These are phyloP conservation scores for Auriscalpium orientale DNA, from an alignment of 768 basidiomycete genomes.

Conservation along the genomic window DNA sequence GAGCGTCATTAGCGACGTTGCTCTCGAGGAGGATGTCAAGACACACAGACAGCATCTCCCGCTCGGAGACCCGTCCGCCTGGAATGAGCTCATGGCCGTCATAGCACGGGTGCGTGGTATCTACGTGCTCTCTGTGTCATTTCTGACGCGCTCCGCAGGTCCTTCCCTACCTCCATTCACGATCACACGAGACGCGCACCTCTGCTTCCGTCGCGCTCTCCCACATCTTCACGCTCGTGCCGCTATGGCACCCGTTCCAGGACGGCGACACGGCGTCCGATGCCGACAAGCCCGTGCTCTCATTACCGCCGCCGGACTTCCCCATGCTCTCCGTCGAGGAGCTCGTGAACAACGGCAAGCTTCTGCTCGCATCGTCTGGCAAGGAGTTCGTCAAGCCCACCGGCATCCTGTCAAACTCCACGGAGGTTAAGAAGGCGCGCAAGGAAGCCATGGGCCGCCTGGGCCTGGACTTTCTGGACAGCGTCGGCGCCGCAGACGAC, in stretches of 20 bases:
- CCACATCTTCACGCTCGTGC: slow-evolving; percentile 78
- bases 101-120: slow-evolving; percentile 65
- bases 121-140: not conserved
- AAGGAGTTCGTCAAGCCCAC: slow-evolving; percentile 80
- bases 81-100: slow-evolving; percentile 87
- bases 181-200: slow-evolving; percentile 85
- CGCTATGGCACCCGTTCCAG: slow-evolving; percentile 60
- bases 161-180: slow-evolving; percentile 84
- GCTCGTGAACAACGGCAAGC: slow-evolving; percentile 65
- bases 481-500: slow-evolving; percentile 60
- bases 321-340: slow-evolving; percentile 72
- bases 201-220: slow-evolving; percentile 87
- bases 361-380: slow-evolving; percentile 87
- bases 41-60: slow-evolving; percentile 49
- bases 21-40: slow-evolving; percentile 74
- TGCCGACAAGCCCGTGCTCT: slow-evolving; percentile 17
- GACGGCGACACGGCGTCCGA: slow-evolving; percentile 24
- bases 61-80: slow-evolving; percentile 63
- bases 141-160: slow-evolving; percentile 43
- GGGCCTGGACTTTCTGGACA: slow-evolving; percentile 80
- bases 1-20: slow-evolving; percentile 75
- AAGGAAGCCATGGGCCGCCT: slow-evolving; percentile 85
- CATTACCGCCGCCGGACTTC: slow-evolving; percentile 45
- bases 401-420: slow-evolving; percentile 62
- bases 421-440: slow-evolving; percentile 80